A percentile compares a stretch with the other conserved stretches of the same genome.
phyloP scores from a whole-genome alignment of 1,284 basidiomycete genomes.

The Tetrapyrgos nigripes region DNA sequence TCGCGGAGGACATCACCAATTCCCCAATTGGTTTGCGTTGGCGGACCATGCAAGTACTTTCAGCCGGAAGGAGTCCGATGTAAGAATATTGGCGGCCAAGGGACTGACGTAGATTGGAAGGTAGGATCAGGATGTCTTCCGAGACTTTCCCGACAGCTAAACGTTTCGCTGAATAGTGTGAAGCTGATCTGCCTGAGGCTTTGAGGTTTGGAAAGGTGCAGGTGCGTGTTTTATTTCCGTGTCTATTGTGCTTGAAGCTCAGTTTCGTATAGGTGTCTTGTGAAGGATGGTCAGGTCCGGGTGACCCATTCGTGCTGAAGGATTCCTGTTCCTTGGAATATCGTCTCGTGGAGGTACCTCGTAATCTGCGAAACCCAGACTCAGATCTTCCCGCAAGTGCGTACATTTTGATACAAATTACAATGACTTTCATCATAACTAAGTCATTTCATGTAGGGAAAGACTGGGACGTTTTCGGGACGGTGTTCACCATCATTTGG shows the following conservation, averaged over 20 bases:
- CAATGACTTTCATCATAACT: neutral
- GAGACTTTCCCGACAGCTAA: neutral
- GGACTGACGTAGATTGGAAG: conserved; percentile 86
- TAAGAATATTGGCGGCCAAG: conserved; percentile 76
- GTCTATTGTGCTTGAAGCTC: neutral
- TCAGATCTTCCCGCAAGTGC: conserved; percentile 27
- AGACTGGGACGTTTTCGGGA: conserved; percentile 49
- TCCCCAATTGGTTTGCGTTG: conserved; percentile 83
- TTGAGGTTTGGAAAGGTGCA: conserved; percentile 83
- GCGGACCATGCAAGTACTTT: conserved; percentile 77
- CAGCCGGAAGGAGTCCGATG: conserved; percentile 90
- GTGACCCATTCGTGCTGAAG: conserved; percentile 86
- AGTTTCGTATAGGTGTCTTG: conserved; percentile 65
- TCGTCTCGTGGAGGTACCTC: conserved; percentile 71
- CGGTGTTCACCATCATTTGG: conserved; percentile 66
- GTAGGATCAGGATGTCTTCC: conserved; percentile 40
- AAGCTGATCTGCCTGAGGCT: conserved; percentile 85
- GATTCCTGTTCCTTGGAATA: conserved; percentile 88
- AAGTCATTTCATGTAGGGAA: neutral
- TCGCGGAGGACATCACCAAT: conserved; percentile 73
- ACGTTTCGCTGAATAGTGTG: conserved; percentile 66
- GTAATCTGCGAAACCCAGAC: conserved; percentile 46
- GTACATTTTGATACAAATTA: conserved; percentile 2
- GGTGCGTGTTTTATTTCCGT: conserved; percentile 30
- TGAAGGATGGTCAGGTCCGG: conserved; percentile 85